Evolutionary conservation across 495 filamentous ascomycete species (phyloP), one percentile per base, ranked within the genome.

Genomic region (Emericellopsis terricola): DNA sequence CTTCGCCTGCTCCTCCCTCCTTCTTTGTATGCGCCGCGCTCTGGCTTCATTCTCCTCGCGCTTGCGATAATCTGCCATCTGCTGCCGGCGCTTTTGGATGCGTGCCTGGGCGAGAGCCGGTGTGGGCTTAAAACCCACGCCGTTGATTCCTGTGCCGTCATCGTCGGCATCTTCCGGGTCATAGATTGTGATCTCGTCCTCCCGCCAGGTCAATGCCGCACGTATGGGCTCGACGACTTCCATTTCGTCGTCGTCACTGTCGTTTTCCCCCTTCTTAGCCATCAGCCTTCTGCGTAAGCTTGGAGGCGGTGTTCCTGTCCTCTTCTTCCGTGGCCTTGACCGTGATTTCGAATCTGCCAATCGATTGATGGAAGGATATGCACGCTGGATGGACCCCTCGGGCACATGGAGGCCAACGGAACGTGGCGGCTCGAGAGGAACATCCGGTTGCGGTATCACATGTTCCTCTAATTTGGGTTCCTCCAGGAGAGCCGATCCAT

Each of bases 121-220:
- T 7, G 84, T 94, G 1, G 87, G 87, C 41, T 72, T 77, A 54
- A 92, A 94, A 1, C 86, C 87, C 46, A 96, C 78, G 10, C 87
- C 87, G 52, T 91, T 82, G 41, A 84, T 81, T 24, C 78, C 78
- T 23, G 78, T 78, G 17, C 78, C 78, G 52, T 84, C 78, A 41
- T 83, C 79, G 36, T 66, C 71, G 26, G 73, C 74, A 49, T 83
- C 79, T 19, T 64, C 64, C 2, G 76, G 75, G 41, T 78, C 64
- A 47, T 89, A 78, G 13, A 83, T 73, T 0, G 83, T 91, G 40
- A 91, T 87, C 43, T 92, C 83, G 36, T 75, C 62, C 40, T 83
- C 78, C 45, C 73, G 76, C 83, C 82, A 89, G 21, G 80, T 84
- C 39, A 85, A 63, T 15, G 73, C 60, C 21, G 60, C 51, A 27